Evolutionary conservation across 2,329 filamentous ascomycete species (phyloP).

Genomic region (Diaporthe longicolla): DNA sequence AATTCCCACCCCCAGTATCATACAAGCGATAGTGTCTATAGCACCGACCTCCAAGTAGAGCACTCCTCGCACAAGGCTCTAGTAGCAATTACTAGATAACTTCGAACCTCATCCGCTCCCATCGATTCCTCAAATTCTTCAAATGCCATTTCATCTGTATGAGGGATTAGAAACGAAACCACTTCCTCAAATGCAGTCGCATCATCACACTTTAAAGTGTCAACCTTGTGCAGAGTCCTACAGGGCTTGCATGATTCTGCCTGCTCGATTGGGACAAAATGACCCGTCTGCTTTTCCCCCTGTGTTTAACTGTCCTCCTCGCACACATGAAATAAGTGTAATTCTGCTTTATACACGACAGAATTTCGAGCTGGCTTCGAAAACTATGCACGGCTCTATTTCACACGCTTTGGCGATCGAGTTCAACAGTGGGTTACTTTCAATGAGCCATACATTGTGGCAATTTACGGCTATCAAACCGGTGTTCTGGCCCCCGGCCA

Average conservation of each 20-base stretch:
- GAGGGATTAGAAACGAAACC: too few relatives aligned
- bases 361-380: too few relatives aligned
- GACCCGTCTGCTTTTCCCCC: background rate
- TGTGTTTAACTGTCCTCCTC: background rate
- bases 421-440: too few relatives aligned
- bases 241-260: background rate
- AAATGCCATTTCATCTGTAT: too few relatives aligned
- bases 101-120: background rate
- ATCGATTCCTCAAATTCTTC: too few relatives aligned
- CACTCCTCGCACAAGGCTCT: background rate
- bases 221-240: background rate
- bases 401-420: too few relatives aligned
- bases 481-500: too few relatives aligned
- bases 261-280: background rate
- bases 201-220: background rate
- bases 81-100: background rate
- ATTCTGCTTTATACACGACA: background rate
- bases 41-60: background rate
- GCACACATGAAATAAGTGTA: background rate
- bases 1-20: background rate
- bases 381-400: too few relatives aligned
- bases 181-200: background rate
- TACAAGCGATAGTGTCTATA: background rate
- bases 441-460: too few relatives aligned
- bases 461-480: too few relatives aligned